Base-by-base conservation (phyloP, 177 flowering plant genomes). In the Vitis hybrid region DNA sequence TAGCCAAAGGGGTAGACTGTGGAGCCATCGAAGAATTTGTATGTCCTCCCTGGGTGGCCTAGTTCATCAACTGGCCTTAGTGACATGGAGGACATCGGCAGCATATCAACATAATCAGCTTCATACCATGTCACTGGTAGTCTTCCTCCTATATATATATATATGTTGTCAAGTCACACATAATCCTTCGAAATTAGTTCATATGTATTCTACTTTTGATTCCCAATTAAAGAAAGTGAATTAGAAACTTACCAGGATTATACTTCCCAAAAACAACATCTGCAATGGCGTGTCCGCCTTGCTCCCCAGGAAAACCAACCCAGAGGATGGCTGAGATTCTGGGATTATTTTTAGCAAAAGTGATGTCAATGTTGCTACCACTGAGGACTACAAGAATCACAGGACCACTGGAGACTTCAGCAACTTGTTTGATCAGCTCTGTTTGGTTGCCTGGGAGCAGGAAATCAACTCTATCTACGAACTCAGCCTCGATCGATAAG, bases 231-330 rank as follows among this genome's bases (percentile, higher is more conserved):
- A 41, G 46, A 8, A 5, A 41, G 46, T 41, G 46, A 41, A 41
- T 41, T 5, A 41, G 9, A 41, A 7, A 55, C 57, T 50, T 10
- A 69, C 72, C 66, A 56, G 84, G 84, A 61, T 81, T 83, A 56
- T 62, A 27, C 2, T 63, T 63, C 18, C 85, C 86, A n/a, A 74
- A 81, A 1, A 83, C 13, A 13, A 80, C 74, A 27, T 85, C 85
- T 1, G 86, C 84, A 13, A 83, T 78, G 27, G 84, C 84, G 0
- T 17, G 27, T 0, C 88, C 88, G 0, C 88, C 88, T 27, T 69
- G 76, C 18, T 69, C 65, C 7, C 88, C 86, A 1, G 88, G 88
- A 63, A 76, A 83, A 0, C 88, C 86, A 18, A 73, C 86, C 88
- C 88, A 83, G 3, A 85, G 3, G 1, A 85, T 81, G 9, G 82